A percentile compares a stretch with the other conserved stretches of the same genome.
phyloP scores from a whole-genome alignment of 768 basidiomycete species.

The Lenzites betulinus region DNA sequence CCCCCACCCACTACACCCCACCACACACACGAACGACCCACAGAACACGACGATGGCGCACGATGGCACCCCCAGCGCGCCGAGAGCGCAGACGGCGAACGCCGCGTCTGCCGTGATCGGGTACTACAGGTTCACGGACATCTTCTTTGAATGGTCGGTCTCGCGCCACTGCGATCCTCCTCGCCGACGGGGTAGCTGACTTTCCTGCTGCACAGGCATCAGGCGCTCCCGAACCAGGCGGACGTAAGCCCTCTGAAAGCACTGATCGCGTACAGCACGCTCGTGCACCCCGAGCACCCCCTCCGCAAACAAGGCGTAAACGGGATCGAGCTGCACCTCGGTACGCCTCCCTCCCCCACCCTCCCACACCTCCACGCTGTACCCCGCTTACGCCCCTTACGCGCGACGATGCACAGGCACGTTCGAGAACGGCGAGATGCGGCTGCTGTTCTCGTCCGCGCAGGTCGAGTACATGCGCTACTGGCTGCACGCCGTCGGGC shows the following conservation, averaged over 20 bases:
- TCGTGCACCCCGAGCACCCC: slow-evolving; percentile 74
- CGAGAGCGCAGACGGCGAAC: background rate
- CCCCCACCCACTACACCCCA: background rate
- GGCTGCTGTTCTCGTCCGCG: slow-evolving; percentile 80
- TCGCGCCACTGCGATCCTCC: background rate
- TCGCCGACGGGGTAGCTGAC: background rate
- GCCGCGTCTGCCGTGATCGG: slow-evolving; percentile 55
- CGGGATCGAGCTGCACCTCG: slow-evolving; percentile 74
- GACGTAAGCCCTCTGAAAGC: slow-evolving; percentile 69
- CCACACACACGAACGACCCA: background rate
- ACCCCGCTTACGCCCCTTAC: background rate
- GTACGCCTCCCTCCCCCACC: slow-evolving; percentile 37
- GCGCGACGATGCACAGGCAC: slow-evolving; percentile 59
- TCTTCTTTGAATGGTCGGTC: slow-evolving; percentile 72
- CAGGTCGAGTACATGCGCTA: slow-evolving; percentile 87
- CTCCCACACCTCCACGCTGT: background rate
- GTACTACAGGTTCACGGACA: slow-evolving; percentile 84
- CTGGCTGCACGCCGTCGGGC: slow-evolving; percentile 74
- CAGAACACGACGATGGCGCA: slow-evolving; percentile 7
- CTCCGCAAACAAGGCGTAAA: slow-evolving; percentile 60
- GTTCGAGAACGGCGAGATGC: slow-evolving; percentile 68
- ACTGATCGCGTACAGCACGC: slow-evolving; percentile 64
- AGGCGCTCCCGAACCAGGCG: slow-evolving; percentile 55
- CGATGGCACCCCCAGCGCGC: background rate
- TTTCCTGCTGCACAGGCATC: slow-evolving; percentile 45